These are phyloP conservation scores for Russula compacta DNA, from an alignment of 768 basidiomycete species.

Conservation along the genomic window DNA sequence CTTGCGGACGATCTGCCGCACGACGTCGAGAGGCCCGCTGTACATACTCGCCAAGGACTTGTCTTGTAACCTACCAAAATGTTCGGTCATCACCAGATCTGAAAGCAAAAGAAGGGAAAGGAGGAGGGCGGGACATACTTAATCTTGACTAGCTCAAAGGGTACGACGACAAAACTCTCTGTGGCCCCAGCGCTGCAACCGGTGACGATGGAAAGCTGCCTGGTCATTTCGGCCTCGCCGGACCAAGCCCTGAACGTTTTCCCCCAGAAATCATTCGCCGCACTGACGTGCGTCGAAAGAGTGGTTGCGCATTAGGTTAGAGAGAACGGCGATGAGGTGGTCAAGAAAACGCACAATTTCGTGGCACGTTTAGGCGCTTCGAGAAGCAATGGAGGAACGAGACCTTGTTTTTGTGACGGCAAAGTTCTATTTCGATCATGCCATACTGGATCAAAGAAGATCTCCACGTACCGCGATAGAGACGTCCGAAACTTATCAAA, in stretches of 20 bases:
- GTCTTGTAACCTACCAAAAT: constrained; percentile 65
- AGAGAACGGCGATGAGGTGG: background rate
- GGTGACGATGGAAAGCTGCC: constrained; percentile 77
- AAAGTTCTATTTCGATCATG: background rate
- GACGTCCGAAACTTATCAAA: constrained; percentile 59
- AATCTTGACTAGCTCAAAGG: constrained; percentile 93
- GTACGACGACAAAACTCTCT: constrained; percentile 91
- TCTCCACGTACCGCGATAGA: constrained; percentile 68
- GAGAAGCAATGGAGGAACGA: constrained; percentile 89
- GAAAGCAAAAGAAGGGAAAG: background rate
- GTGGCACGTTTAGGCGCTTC: constrained; percentile 98
- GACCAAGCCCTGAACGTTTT: constrained; percentile 54
- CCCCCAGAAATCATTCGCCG: constrained; percentile 95
- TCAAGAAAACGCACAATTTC: constrained; percentile 60
- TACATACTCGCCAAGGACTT: constrained; percentile 66
- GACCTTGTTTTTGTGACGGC: constrained; percentile 51
- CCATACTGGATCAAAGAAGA: background rate
- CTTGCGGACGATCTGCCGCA: constrained; percentile 66
- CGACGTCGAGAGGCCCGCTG: constrained; percentile 86
- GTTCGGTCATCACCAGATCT: background rate
- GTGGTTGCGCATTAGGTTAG: background rate
- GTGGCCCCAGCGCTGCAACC: constrained; percentile 94
- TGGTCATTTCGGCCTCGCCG: constrained; percentile 81
- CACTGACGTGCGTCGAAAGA: constrained; percentile 23
- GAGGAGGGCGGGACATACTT: constrained; percentile 35